Evolutionary conservation across 768 basidiomycete genomes (phyloP), one percentile per base, ranked within the genome.

Genomic region (Cystobasidium tubakii): DNA sequence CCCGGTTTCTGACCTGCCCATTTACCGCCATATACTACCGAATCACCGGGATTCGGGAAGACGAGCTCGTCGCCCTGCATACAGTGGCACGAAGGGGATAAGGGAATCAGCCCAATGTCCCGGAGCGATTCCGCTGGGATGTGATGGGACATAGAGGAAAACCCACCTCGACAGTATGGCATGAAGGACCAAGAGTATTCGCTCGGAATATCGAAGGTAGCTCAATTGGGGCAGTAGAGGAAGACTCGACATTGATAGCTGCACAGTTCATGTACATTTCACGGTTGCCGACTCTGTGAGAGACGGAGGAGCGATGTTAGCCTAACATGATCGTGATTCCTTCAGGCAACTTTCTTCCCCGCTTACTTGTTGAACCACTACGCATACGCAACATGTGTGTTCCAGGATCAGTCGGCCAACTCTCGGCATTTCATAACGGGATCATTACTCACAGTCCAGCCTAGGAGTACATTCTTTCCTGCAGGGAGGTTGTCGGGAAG

Each of bases 241-340:
- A 71, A 36, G 54, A 57, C 13, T 55, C 44, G 54, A 60, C 34
- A 44, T 71, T 29, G 34, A 60, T 54, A 39, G 66, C 66, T 50
- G 69, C 69, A 31, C 36, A 36, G 39, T 71, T 71, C 69, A 60
- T 54, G 34, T 71, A 71, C 54, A 71, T 60, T 53, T 71, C 69
- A 12, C 69, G 50, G 27, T 71, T 71, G 7, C 69, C 69, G 23
- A 46, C 23, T 62, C 54, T 71, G 55, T 46, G 54, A 19, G 19
- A 10, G 13, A 15, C 4, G 6, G 2, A 12, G 21, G n/a, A 15
- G 21, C 4, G 46, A 50, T 3, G 4, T 50, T 21, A 15, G 46
- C 21, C 15, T 42, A 7, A 42, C 17, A 7, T 7, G 42, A 42
- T 7, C 9, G 42, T 42, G 17, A 17, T 7, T 17, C 42, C 42